Evolutionary conservation across 2,329 filamentous ascomycete genomes (phyloP).

Genomic region (Aspergillus pseudoviridinutans): DNA sequence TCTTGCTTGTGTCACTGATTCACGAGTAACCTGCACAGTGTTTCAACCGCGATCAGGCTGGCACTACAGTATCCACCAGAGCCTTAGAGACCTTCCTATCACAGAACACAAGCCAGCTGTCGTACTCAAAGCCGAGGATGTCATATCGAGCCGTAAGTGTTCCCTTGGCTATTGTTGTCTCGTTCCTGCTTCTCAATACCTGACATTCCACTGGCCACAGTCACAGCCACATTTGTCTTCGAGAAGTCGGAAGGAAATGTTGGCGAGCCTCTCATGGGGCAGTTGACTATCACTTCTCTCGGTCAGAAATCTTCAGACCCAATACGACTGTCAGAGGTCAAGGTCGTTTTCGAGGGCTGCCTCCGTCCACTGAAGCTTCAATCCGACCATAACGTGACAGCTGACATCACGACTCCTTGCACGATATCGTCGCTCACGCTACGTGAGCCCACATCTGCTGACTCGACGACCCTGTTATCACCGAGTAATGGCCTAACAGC

Average conservation of each 20-base stretch:
- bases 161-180: neutral
- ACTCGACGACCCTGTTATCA: conserved; percentile 28
- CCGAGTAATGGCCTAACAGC: conserved; percentile 32
- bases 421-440: conserved; percentile 32
- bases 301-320: conserved; percentile 44
- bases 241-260: conserved; percentile 54
- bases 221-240: conserved; percentile 52
- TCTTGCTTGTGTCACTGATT: neutral
- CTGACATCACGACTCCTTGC: conserved; percentile 19
- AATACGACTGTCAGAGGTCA: conserved; percentile 47
- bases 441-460: conserved; percentile 27
- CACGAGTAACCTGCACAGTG: conserved; percentile 17
- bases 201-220: conserved; percentile 25
- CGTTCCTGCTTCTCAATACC: conserved; percentile 6
- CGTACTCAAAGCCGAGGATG: conserved; percentile 46
- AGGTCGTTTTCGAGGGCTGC: conserved; percentile 51
- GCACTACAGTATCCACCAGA: conserved; percentile 47
- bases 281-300: conserved; percentile 50
- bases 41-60: conserved; percentile 34
- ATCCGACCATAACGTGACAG: conserved; percentile 24
- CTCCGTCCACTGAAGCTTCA: conserved; percentile 42
- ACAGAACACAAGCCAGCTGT: conserved; percentile 43
- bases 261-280: conserved; percentile 54
- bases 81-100: conserved; percentile 37
- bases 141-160: conserved; percentile 46